These are phyloP conservation scores for Vitis hybrid DNA, from an alignment of 177 flowering plant genomes.

Conservation along the genomic window DNA sequence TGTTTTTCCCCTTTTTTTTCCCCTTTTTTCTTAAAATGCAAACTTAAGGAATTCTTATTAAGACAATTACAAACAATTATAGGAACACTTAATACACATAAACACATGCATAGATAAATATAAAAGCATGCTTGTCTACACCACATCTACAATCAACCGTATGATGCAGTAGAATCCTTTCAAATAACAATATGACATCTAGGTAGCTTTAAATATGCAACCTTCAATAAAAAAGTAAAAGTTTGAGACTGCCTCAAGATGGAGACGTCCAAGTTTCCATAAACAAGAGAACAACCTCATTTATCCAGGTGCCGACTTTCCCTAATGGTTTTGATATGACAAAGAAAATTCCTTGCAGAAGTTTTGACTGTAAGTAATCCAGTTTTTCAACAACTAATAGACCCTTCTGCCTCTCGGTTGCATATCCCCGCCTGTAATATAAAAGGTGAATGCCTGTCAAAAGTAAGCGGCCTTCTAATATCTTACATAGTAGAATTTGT, in stretches of 20 bases:
- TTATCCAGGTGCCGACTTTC: conserved; percentile 64
- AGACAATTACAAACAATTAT: no score
- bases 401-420: conserved; percentile 90
- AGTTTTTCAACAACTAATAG: conserved; percentile 83
- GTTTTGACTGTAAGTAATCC: conserved; percentile 87
- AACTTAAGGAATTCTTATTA: no score
- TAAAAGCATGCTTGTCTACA: no score
- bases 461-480: conserved; percentile 4
- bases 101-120: no score
- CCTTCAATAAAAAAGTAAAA: background rate
- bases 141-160: no score
- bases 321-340: conserved; percentile 67
- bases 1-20: no score
- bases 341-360: conserved; percentile 63
- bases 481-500: background rate
- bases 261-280: background rate
- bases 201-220: no score
- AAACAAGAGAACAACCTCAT: conserved; percentile 50
- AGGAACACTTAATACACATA: no score
- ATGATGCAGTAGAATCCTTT: no score
- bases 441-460: conserved; percentile 13
- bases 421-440: conserved; percentile 78
- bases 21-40: no score
- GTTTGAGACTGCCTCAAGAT: background rate
- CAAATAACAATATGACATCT: no score